Evolutionary conservation across 345 rosid species (phyloP), one percentile per base, ranked within the genome.

Genomic region (Euphorbia pulcherrima): DNA sequence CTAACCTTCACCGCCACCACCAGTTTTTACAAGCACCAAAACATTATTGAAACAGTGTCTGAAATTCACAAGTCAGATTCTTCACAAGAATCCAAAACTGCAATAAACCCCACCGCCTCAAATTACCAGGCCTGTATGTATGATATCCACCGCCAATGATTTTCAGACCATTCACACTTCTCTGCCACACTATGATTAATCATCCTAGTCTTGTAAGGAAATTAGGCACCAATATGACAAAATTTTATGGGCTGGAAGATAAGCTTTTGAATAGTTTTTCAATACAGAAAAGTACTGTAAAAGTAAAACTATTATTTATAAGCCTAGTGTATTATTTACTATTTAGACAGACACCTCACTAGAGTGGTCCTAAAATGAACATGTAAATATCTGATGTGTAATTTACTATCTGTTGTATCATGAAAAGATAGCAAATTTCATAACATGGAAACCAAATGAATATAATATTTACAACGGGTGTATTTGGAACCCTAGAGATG

Each of bases 101-200:
- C 46, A 26, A 62, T 23, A 44, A 33, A 78, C 72, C 72, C 66
- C 37, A 33, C 37, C 37, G 74, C 72, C 66, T 52, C 27, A n/a
- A n/a, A n/a, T n/a, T 41, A 65, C 18, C 37, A 57, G 13, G 13
- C 28, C 59, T 1, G 1, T 35, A 39, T n/a, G n/a, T n/a, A n/a
- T n/a, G n/a, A n/a, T n/a, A 52, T 39, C 54, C 62, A 18, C 65
- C 20, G 39, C 52, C 35, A 21, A 20, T 29, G 17, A 54, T 30
- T 53, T 30, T 23, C 7, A 29, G 46, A 37, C 68, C 18, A 20
- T 11, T 16, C 7, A 62, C 40, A 35, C 18, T 27, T 16, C 17
- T n/a, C 60, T 53, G 60, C 39, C 23, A 62, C 44, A 37, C 30
- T 10, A 71, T 54, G 13, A 41, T 16, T 14, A 46, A 71, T n/a